These are phyloP conservation scores for Angophora floribunda DNA, from an alignment of 345 rosid species.

Conservation along the genomic window DNA sequence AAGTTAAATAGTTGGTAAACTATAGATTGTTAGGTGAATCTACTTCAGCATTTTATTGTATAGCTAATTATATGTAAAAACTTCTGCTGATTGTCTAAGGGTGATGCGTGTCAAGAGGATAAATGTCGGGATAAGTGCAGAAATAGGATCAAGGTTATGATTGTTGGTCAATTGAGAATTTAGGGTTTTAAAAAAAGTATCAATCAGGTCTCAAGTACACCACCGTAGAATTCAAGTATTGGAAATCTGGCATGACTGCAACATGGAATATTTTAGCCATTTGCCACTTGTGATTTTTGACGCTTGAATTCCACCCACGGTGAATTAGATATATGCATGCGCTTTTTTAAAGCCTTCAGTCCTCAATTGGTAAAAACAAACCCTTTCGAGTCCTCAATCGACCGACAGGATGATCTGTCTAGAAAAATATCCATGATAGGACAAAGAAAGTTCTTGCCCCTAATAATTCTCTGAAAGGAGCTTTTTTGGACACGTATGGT, in stretches of 20 bases:
- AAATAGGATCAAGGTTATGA: background rate
- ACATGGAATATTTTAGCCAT: background rate
- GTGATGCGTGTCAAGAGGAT: background rate
- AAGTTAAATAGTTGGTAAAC: background rate
- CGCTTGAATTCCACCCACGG: background rate
- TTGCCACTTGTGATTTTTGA: background rate
- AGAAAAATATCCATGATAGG: background rate
- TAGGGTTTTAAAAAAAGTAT: background rate
- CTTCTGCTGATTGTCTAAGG: background rate
- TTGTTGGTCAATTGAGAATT: background rate
- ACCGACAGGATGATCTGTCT: background rate
- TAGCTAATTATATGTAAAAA: background rate
- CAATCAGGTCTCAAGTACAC: background rate
- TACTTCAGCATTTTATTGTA: background rate
- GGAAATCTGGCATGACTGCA: background rate
- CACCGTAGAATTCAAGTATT: background rate
- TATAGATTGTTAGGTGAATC: background rate
- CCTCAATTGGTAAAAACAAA: background rate
- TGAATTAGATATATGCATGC: background rate
- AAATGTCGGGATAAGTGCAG: background rate
- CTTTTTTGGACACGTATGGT: too few species aligned
- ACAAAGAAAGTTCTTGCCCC: too few species aligned
- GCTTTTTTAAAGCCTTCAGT: background rate
- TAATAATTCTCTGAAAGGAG: too few species aligned
- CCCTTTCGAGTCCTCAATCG: background rate